Evolutionary conservation across 2,329 filamentous ascomycete species (phyloP), one percentile per base, ranked within the genome.

Genomic region (Alternaria dauci): DNA sequence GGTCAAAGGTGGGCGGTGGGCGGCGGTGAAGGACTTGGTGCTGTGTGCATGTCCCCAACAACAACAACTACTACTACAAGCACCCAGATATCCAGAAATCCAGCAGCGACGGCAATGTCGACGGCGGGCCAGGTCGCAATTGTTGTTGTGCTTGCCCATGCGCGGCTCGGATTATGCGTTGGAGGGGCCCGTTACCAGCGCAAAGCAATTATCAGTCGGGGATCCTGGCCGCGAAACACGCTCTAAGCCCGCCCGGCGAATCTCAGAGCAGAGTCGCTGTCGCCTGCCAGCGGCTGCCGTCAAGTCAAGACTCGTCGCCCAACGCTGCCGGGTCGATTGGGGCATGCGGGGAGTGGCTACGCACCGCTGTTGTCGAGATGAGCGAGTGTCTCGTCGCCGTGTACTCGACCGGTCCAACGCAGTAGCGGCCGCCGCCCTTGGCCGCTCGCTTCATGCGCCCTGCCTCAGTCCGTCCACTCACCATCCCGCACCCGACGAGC

Each of bases 141-240:
- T 64, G 60, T 63, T 66, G 65, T 66, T 67, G 57, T 65, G 20
- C 20, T 23, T 61, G 67, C 61, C 62, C 63, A 67, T 66, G 65
- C 68, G 66, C 67, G 47, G 58, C 58, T 58, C 62, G 63, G 55
- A 54, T 41, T 58, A 44, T 60, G 52, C 58, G 63, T 58, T 66
- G 64, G 66, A 66, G 68, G 65, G 68, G 68, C 69, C 62, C 60
- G 66, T 69, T 59, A 55, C 54, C 60, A 61, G 62, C 70, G 55
- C 71, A 66, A 65, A 67, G 68, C 63, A 53, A 55, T 61, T 69
- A 69, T 64, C 52, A 52, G 63, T 65, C 63, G 69, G 71, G 71
- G 71, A 74, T 74, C 74, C 58, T 61, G 58, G 58, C 58, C 36
- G 54, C 58, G 42, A 52, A 48, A 58, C 58, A 61, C 54, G 48